Conservation (phyloP, 148 eudicot genomes). For the Dysphania ambrosioides region DNA sequence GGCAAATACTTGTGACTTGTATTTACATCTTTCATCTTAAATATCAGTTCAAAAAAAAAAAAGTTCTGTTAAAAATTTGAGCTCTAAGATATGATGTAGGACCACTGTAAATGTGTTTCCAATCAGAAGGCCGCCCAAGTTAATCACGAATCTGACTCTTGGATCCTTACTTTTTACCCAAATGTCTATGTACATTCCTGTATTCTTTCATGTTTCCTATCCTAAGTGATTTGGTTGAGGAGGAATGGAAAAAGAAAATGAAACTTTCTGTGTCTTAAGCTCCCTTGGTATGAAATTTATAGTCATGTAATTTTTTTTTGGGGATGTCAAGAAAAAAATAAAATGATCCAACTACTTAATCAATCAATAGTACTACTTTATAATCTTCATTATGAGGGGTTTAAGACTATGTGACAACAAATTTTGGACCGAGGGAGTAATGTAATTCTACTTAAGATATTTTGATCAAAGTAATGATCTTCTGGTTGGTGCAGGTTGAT, state of each 20-base stretch:
- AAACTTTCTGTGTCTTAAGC: background rate
- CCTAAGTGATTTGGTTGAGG: background rate
- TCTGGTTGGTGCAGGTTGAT: slow-evolving; percentile 61
- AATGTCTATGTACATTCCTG: background rate
- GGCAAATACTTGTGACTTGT: no score
- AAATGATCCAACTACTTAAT: background rate
- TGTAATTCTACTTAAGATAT: background rate
- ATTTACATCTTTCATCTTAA: no score
- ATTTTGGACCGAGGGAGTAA: background rate
- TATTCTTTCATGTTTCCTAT: no score
- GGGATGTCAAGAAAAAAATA: background rate
- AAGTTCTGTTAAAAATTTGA: no score
- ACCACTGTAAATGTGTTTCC: background rate
- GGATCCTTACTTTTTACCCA: background rate
- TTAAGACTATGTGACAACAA: background rate
- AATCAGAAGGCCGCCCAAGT: background rate
- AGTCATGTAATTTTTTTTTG: no score
- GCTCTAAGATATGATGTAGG: no score
- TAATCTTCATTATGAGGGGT: background rate
- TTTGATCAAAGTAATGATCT: background rate
- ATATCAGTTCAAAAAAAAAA: no score
- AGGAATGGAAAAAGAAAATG: no score
- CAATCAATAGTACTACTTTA: background rate
- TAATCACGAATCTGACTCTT: background rate
- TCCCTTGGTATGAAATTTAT: background rate